phyloP scores from a whole-genome alignment of 805 yeast species.

The Metschnikowia shivogae region DNA sequence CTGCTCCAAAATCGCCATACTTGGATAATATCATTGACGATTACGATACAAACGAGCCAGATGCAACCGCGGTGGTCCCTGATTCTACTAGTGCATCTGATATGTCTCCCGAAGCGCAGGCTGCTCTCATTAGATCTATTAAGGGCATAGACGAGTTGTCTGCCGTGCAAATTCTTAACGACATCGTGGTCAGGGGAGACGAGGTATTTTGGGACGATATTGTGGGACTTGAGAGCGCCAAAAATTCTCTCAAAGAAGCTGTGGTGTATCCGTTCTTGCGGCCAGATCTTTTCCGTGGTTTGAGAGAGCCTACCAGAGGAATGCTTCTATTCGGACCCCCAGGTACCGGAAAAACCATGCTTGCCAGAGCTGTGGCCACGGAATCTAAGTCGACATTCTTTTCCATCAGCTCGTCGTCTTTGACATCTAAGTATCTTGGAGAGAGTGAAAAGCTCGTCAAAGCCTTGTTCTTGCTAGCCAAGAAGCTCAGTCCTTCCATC shows the following conservation, averaged over 20 bases:
- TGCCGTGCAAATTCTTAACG: constrained; percentile 81
- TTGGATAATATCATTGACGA: constrained; percentile 25
- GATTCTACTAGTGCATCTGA: constrained; percentile 4
- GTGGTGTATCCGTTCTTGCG: constrained; percentile 93
- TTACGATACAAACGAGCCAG: constrained; percentile 17
- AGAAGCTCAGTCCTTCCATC: constrained; percentile 83
- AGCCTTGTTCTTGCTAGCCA: constrained; percentile 81
- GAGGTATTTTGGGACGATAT: constrained; percentile 93
- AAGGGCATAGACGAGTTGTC: constrained; percentile 75
- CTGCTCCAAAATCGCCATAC: constrained; percentile 20
- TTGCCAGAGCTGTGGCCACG: constrained; percentile 94
- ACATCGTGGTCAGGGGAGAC: constrained; percentile 85
- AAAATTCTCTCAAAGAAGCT: constrained; percentile 83
- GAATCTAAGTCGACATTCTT: constrained; percentile 92
- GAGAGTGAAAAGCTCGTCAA: constrained; percentile 92
- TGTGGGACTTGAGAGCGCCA: constrained; percentile 88
- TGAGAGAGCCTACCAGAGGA: constrained; percentile 94
- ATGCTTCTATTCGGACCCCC: constrained; percentile 97
- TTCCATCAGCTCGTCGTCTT: constrained; percentile 83
- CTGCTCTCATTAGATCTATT: constrained; percentile 40
- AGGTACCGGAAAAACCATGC: constrained; percentile 98
- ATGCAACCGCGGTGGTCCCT: not conserved
- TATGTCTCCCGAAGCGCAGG: constrained; percentile 26
- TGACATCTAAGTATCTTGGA: constrained; percentile 84
- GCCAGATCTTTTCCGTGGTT: constrained; percentile 86